Conservation (phyloP, 2,329 filamentous ascomycete genomes). For the Calcarisporium arbuscula region DNA sequence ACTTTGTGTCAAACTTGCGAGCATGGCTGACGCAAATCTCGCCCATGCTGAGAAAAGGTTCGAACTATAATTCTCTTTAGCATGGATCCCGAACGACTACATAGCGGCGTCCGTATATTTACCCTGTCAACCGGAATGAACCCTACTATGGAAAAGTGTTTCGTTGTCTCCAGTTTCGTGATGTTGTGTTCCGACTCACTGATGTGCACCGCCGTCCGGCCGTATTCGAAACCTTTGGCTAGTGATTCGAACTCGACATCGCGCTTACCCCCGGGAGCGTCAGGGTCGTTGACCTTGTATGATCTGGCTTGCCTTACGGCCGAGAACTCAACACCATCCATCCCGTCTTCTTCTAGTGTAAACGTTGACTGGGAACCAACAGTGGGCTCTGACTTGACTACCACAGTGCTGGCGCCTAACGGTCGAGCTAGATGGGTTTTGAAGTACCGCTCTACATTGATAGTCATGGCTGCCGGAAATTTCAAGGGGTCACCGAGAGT, state of each 20-base stretch:
- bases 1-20: conserved; percentile 71
- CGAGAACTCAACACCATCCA: conserved; percentile 52
- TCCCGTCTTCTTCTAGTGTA: conserved; percentile 39
- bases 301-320: conserved; percentile 70
- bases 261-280: conserved; percentile 68
- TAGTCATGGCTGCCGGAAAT: conserved; percentile 68
- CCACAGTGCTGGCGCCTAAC: conserved; percentile 71
- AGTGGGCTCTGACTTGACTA: conserved; percentile 45
- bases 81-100: conserved; percentile 1
- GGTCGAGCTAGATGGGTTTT: conserved; percentile 73
- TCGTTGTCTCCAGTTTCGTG: conserved; percentile 74
- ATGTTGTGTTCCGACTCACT: conserved; percentile 80
- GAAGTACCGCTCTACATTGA: conserved; percentile 87
- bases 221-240: conserved; percentile 92
- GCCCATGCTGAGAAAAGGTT: conserved; percentile 80
- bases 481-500: conserved; percentile 71
- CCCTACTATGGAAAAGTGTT: conserved; percentile 74
- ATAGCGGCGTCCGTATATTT: conserved; percentile 15
- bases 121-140: conserved; percentile 73
- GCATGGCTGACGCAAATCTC: conserved; percentile 72
- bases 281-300: conserved; percentile 74
- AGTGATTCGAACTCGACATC: conserved; percentile 78
- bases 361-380: conserved; percentile 43
- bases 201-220: conserved; percentile 84
- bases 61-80: conserved; percentile 48